phyloP scores from a whole-genome alignment of 371 early-diverging fungal genomes.

The Haplosporangium sp. region DNA sequence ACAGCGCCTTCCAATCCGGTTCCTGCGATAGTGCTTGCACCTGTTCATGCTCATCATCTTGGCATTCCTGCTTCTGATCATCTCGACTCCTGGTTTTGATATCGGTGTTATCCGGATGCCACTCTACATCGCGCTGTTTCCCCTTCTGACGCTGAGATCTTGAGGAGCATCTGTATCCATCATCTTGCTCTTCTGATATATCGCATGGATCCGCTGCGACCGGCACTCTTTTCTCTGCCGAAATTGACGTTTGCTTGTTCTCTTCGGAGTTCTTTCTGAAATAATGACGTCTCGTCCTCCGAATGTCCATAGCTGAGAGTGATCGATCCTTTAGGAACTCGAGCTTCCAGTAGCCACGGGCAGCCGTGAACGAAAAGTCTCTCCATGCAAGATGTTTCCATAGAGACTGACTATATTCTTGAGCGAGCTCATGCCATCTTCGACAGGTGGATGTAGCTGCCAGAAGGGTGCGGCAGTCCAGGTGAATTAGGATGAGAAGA shows the following conservation, averaged over 20 bases:
- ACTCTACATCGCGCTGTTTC: conserved; percentile 15
- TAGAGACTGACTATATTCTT: conserved; percentile 30
- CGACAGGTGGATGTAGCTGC: conserved; percentile 27
- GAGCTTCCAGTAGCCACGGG: conserved; percentile 43
- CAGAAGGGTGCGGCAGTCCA: conserved; percentile 34
- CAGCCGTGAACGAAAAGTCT: conserved; percentile 39
- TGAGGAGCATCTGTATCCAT: no score
- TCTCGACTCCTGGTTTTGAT: conserved; percentile 6
- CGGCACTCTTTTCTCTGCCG: background rate
- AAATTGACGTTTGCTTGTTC: background rate
- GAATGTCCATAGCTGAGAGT: background rate
- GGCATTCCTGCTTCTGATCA: conserved; percentile 11
- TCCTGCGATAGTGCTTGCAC: no score
- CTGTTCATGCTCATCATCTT: no score
- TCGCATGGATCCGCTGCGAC: no score
- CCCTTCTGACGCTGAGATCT: conserved; percentile 1
- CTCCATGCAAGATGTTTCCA: conserved; percentile 31
- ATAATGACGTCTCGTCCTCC: no score
- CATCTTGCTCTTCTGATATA: no score
- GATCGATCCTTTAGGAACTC: conserved; percentile 26
- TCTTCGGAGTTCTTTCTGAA: no score
- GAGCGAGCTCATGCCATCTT: conserved; percentile 33
- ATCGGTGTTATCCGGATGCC: no score
- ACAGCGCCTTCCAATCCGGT: conserved; percentile 67
- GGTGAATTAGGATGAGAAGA: conserved; percentile 33